phyloP scores from a whole-genome alignment of 2,329 filamentous ascomycete genomes.

The Verticillium isaacii region DNA sequence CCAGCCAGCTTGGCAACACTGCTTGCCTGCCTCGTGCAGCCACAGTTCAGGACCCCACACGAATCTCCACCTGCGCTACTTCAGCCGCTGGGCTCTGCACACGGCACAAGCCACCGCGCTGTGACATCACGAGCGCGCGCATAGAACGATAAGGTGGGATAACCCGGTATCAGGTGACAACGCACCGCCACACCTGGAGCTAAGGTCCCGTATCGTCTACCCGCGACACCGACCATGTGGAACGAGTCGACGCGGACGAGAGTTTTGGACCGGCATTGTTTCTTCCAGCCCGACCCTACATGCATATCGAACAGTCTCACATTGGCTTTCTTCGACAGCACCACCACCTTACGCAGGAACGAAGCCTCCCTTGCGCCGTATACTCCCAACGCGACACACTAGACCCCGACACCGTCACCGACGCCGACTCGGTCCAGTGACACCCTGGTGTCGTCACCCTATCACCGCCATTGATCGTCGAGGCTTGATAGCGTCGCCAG shows the following conservation, averaged over 20 bases:
- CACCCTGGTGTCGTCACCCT: not conserved
- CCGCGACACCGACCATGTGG: not conserved
- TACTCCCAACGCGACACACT: not conserved
- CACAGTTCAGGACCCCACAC: not conserved
- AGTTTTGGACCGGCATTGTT: not conserved
- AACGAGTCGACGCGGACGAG: not conserved
- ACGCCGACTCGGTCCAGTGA: not conserved
- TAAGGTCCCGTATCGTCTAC: constrained; percentile 2
- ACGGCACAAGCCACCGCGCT: not conserved
- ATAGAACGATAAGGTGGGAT: constrained; percentile 5
- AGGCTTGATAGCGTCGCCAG: not conserved
- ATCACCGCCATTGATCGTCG: not conserved
- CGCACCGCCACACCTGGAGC: constrained; percentile 1
- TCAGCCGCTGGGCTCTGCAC: not conserved
- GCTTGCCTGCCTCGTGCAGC: constrained; percentile 1
- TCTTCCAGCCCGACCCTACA: not conserved
- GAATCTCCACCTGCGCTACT: not conserved
- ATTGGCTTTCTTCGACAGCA: not conserved
- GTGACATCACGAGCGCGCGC: constrained; percentile 12
- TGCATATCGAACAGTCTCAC: not conserved
- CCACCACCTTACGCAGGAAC: not conserved
- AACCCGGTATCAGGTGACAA: constrained; percentile 6
- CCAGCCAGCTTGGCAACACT: not conserved
- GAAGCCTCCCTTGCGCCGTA: not conserved
- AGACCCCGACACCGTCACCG: not conserved